These are phyloP conservation scores for Coemansia sp. DNA, from an alignment of 192 early-diverging fungal species.

Conservation along the genomic window DNA sequence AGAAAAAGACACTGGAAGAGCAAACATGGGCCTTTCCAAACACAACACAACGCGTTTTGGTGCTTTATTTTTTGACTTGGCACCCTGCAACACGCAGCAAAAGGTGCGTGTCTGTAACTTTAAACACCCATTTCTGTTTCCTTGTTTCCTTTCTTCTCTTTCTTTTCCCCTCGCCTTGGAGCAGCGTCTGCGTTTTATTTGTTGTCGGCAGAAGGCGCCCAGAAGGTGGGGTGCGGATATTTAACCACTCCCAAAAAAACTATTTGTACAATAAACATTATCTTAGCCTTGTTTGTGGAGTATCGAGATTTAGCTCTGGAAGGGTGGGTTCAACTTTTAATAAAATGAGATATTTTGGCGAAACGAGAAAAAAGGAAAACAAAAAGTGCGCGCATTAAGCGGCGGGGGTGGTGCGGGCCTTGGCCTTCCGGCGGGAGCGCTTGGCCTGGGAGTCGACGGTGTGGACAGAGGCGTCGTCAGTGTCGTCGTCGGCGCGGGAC, in stretches of 20 bases:
- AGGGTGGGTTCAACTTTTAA: too few species aligned
- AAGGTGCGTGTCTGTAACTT: constrained; percentile 7
- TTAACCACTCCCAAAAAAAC: constrained; percentile 18
- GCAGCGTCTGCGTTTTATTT: too few species aligned
- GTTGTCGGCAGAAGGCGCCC: too few species aligned
- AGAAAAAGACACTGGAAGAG: too few species aligned
- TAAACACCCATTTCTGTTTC: background rate
- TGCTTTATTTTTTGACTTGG: constrained; percentile 1
- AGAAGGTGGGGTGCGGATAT: too few species aligned
- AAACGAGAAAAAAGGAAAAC: background rate
- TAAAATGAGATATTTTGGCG: too few species aligned
- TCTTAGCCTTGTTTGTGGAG: too few species aligned
- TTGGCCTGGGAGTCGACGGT: constrained; percentile 30
- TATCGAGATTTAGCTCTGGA: too few species aligned
- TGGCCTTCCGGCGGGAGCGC: constrained; percentile 42
- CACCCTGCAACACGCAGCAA: background rate
- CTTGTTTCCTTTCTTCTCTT: constrained; percentile 3
- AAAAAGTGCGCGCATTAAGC: background rate
- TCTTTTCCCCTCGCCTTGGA: background rate
- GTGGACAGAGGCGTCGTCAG: constrained; percentile 23
- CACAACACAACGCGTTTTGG: background rate
- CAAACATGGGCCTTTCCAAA: background rate
- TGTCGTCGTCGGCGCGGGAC: constrained; percentile 37
- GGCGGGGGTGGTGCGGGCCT: constrained; percentile 22
- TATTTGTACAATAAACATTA: constrained; percentile 38